Evolutionary conservation across 352 stramenopile species (phyloP).

Genomic region (Pseudoperonospora humuli): DNA sequence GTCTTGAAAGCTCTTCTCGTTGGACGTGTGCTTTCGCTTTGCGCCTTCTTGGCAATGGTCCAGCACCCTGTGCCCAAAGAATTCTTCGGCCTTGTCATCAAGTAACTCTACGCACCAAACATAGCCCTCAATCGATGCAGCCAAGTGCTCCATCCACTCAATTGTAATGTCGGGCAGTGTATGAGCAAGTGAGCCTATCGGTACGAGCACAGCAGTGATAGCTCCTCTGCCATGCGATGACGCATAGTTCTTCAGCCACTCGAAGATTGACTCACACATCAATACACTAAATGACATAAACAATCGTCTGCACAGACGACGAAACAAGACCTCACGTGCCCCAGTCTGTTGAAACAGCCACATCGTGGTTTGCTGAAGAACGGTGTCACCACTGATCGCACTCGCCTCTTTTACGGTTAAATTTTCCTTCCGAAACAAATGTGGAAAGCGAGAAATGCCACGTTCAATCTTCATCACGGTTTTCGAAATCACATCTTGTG

Average conservation of each 20-base stretch:
- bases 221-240: slow-evolving; percentile 8
- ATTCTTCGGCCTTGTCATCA: slow-evolving; percentile 17
- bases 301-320: slow-evolving; percentile 30
- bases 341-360: slow-evolving; percentile 39
- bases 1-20: not conserved
- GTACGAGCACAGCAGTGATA: slow-evolving; percentile 34
- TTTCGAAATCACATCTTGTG: slow-evolving; percentile 55
- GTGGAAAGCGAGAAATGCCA: slow-evolving; percentile 38
- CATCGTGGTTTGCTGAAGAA: slow-evolving; percentile 19
- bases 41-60: slow-evolving; percentile 5
- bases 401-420: not conserved
- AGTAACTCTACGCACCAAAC: slow-evolving; percentile 47
- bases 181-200: slow-evolving; percentile 32
- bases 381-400: slow-evolving; percentile 2
- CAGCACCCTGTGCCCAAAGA: slow-evolving; percentile 8
- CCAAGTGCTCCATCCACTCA: slow-evolving; percentile 60
- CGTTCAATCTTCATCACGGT: slow-evolving; percentile 53
- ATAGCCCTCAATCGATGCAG: slow-evolving; percentile 49
- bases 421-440: slow-evolving; percentile 31
- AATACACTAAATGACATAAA: slow-evolving; percentile 42
- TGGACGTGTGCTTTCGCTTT: slow-evolving; percentile 29
- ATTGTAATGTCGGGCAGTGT: slow-evolving; percentile 19
- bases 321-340: slow-evolving; percentile 31
- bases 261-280: slow-evolving; percentile 26
- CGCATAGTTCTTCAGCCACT: slow-evolving; percentile 49